These are phyloP conservation scores for Wolfiporia cocos DNA, from an alignment of 1,284 basidiomycete genomes.

Conservation along the genomic window DNA sequence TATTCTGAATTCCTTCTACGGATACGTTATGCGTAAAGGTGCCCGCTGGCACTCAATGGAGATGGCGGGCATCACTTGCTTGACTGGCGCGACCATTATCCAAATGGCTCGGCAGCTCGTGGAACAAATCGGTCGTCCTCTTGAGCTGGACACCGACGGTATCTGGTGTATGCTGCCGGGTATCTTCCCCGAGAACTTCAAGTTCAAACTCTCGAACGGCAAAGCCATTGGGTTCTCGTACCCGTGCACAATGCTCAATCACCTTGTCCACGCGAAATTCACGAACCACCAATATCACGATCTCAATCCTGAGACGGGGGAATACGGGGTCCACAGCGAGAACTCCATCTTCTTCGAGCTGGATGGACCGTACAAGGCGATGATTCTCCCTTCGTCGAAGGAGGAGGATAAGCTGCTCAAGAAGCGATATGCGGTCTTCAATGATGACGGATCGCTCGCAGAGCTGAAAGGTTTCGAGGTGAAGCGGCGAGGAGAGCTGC, in stretches of 20 bases:
- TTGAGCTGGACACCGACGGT: slow-evolving; percentile 98
- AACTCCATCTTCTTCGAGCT: slow-evolving; percentile 99
- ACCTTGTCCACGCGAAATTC: slow-evolving; percentile 92
- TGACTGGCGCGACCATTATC: slow-evolving; percentile 98
- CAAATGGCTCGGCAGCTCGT: slow-evolving; percentile 99
- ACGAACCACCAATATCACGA: slow-evolving; percentile 99
- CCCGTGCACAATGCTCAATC: slow-evolving; percentile 99
- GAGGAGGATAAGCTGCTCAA: slow-evolving; percentile 99
- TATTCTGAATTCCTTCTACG: slow-evolving; percentile 99
- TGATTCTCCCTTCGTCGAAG: slow-evolving; percentile 99
- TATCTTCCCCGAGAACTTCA: slow-evolving; percentile 97
- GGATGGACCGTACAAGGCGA: slow-evolving; percentile 97
- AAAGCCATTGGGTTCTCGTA: slow-evolving; percentile 94
- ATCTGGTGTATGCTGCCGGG: slow-evolving; percentile 99
- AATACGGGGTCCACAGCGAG: slow-evolving; percentile 87
- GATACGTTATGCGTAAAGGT: slow-evolving; percentile 99
- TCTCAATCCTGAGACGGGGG: slow-evolving; percentile 77
- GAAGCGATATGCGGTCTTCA: slow-evolving; percentile 99
- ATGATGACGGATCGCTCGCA: slow-evolving; percentile 94
- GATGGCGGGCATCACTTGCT: slow-evolving; percentile 99
- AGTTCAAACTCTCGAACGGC: slow-evolving; percentile 85
- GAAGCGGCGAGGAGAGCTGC: slow-evolving; percentile 95
- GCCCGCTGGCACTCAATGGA: slow-evolving; percentile 99
- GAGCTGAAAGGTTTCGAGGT: slow-evolving; percentile 99
- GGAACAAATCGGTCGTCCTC: slow-evolving; percentile 94